Conservation (phyloP, 106 monocot genomes). For the Alisma plantagoaquatica region DNA sequence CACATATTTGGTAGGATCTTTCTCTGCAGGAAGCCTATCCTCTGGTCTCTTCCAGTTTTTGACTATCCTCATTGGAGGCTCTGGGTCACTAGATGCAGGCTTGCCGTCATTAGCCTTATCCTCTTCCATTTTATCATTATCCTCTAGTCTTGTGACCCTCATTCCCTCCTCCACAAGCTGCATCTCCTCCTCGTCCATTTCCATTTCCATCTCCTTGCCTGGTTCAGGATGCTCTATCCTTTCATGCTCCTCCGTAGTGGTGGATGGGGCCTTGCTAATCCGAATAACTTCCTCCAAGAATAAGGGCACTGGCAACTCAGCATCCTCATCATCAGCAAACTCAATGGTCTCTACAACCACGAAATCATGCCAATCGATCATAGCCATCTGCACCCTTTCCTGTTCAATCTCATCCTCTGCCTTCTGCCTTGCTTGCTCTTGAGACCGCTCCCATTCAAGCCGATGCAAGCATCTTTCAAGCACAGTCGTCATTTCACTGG, state of each 20-base stretch:
- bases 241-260: constrained; percentile 37
- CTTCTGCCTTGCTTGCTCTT: constrained; percentile 92
- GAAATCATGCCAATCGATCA: constrained; percentile 99
- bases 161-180: constrained; percentile 96
- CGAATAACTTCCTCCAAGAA: constrained; percentile 84
- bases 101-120: constrained; percentile 33
- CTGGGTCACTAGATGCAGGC: constrained; percentile 32
- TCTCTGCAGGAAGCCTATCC: constrained; percentile 69
- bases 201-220: constrained; percentile 90
- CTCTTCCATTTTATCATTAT: constrained; percentile 22
- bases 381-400: constrained; percentile 89
- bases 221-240: constrained; percentile 35
- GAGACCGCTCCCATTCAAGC: constrained; percentile 94
- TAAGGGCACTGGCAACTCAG: constrained; percentile 74
- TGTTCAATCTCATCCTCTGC: constrained; percentile 98
- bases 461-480: constrained; percentile 88
- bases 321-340: constrained; percentile 92
- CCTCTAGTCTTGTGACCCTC: constrained; percentile 64
- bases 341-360: constrained; percentile 95
- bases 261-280: constrained; percentile 51
- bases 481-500: constrained; percentile 49
- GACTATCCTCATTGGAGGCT: constrained; percentile 92
- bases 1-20: constrained; percentile 87
- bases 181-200: constrained; percentile 98
- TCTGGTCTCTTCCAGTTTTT: constrained; percentile 99